Evolutionary conservation across 2,329 filamentous ascomycete genomes (phyloP).

Genomic region (Pseudogymnoascus sp.): DNA sequence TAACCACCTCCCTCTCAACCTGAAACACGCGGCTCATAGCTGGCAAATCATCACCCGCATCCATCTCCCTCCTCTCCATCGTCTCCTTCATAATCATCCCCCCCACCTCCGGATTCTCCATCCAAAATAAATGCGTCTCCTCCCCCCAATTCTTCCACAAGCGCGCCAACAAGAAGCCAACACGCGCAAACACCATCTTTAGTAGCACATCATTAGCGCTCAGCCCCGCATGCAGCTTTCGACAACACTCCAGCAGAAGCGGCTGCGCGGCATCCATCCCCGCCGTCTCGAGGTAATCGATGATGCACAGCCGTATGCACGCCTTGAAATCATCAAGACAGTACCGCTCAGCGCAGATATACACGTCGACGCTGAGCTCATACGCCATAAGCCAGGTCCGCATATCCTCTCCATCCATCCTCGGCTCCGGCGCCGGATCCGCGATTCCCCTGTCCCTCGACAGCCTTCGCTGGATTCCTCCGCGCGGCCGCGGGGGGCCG

Average conservation of each 20-base stretch:
- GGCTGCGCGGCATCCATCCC: slow-evolving; percentile 25
- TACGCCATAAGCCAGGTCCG: slow-evolving; percentile 41
- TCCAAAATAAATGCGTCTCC: slow-evolving; percentile 37
- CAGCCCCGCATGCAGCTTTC: slow-evolving; percentile 37
- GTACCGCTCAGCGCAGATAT: slow-evolving; percentile 42
- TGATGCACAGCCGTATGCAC: slow-evolving; percentile 34
- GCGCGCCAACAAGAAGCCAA: slow-evolving; percentile 40
- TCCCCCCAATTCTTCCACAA: slow-evolving; percentile 37
- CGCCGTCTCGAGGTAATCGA: slow-evolving; percentile 35
- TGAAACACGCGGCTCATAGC: slow-evolving; percentile 34
- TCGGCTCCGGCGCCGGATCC: slow-evolving; percentile 17
- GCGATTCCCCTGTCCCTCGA: slow-evolving; percentile 16
- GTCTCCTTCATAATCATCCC: slow-evolving; percentile 43
- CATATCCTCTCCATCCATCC: slow-evolving; percentile 38
- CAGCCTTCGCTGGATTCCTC: slow-evolving; percentile 17
- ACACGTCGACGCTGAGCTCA: slow-evolving; percentile 41
- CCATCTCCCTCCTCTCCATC: slow-evolving; percentile 36
- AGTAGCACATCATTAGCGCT: slow-evolving; percentile 37
- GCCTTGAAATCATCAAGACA: slow-evolving; percentile 40
- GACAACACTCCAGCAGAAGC: slow-evolving; percentile 36
- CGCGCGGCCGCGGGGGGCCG: slow-evolving; percentile 16
- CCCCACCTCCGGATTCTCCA: slow-evolving; percentile 39
- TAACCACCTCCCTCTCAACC: not conserved
- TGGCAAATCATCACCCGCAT: slow-evolving; percentile 33
- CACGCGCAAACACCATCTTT: slow-evolving; percentile 42